phyloP scores from a whole-genome alignment of 345 rosid genomes.

The Ceriops zippeliana region DNA sequence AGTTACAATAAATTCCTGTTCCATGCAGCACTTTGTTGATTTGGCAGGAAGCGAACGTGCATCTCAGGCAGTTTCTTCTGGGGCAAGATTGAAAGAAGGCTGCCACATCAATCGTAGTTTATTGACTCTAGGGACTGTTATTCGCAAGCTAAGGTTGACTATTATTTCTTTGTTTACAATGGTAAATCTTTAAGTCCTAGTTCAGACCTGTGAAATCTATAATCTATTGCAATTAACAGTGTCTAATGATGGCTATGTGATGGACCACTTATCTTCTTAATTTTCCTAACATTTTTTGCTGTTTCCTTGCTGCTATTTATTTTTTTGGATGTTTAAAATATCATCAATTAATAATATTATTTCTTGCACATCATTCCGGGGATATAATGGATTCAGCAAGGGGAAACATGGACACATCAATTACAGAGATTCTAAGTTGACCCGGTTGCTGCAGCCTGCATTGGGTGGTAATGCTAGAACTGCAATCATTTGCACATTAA shows the following conservation, averaged over 20 bases:
- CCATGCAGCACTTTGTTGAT: conserved; percentile 80
- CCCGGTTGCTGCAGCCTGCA: conserved; percentile 90
- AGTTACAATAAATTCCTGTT: conserved; percentile 16
- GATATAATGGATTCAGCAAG: conserved; percentile 51
- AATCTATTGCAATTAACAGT: too few species aligned
- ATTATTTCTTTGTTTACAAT: neutral
- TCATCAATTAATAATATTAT: neutral
- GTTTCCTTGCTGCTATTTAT: neutral
- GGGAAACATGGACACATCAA: conserved; percentile 94
- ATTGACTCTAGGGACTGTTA: conserved; percentile 87
- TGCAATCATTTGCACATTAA: conserved; percentile 90
- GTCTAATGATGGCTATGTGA: neutral
- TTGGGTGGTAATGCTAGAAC: conserved; percentile 98
- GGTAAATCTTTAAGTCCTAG: too few species aligned
- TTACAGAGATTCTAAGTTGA: conserved; percentile 93
- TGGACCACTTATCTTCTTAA: neutral
- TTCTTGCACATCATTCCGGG: conserved; percentile 16
- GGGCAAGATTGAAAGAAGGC: conserved; percentile 91
- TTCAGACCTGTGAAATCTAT: too few species aligned
- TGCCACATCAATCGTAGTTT: conserved; percentile 97
- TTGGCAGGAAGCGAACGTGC: conserved; percentile 99
- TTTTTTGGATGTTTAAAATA: neutral
- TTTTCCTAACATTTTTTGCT: too few species aligned
- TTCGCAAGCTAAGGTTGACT: conserved; percentile 87
- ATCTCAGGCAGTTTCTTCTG: conserved; percentile 85